Evolutionary conservation across 345 rosid genomes (phyloP).

Genomic region (Rhodamnia argentea): DNA sequence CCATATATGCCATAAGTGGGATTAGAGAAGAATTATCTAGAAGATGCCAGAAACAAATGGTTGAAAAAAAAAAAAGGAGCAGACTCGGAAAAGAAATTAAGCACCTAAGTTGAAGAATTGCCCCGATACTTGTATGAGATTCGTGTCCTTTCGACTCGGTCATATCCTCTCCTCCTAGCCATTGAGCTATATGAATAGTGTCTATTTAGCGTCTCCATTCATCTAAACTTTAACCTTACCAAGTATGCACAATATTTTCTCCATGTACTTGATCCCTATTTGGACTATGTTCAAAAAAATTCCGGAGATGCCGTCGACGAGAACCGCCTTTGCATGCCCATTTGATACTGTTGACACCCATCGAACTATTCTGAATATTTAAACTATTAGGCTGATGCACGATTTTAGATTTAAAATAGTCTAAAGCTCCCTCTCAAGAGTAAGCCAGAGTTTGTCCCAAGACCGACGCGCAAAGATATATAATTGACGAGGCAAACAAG

Average conservation of each 20-base stretch:
- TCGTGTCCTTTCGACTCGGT: not conserved
- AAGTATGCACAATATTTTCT: not conserved
- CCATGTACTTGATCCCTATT: not conserved
- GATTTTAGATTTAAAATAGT: not conserved
- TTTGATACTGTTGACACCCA: not conserved
- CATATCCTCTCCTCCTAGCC: not conserved
- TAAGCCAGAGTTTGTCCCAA: not conserved
- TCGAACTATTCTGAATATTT: accelerated
- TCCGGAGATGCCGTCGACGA: not conserved
- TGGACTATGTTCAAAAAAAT: not conserved
- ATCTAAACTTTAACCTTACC: not conserved
- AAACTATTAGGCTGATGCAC: not conserved
- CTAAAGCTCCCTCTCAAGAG: not conserved
- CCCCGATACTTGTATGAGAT: not conserved
- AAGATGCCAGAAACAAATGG: no score
- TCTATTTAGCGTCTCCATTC: not conserved
- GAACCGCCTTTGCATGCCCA: not conserved
- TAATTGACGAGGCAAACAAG: not conserved
- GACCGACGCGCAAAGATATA: not conserved
- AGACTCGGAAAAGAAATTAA: not conserved
- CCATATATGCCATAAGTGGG: no score
- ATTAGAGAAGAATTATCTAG: no score
- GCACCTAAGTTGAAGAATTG: not conserved
- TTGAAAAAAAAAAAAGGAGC: no score
- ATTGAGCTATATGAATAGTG: not conserved